These are phyloP conservation scores for Rhodamnia rubescens DNA, from an alignment of 345 rosid genomes.

Conservation along the genomic window DNA sequence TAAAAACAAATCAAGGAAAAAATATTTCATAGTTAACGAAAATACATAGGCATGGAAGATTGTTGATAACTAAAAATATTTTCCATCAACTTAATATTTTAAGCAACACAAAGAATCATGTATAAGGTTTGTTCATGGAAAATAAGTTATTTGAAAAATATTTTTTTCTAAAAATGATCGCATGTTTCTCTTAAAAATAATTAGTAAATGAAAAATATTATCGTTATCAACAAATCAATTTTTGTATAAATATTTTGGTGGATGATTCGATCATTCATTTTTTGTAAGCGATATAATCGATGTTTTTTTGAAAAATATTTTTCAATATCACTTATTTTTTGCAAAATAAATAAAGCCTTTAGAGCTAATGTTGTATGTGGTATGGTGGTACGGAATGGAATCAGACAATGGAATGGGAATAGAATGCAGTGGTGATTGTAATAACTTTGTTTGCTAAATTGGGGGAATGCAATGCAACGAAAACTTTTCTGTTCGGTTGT, in stretches of 20 bases:
- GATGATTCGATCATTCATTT: no score
- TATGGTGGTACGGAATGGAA: background rate
- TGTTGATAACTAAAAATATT: background rate
- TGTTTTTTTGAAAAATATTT: no score
- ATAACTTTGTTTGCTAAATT: background rate
- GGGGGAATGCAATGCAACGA: background rate
- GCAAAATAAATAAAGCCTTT: background rate
- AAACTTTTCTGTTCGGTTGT: background rate
- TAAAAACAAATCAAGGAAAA: background rate
- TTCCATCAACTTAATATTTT: background rate
- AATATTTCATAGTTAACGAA: fast-evolving
- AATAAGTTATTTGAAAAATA: no score
- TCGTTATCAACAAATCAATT: no score
- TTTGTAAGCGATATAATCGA: no score
- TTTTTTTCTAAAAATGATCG: no score
- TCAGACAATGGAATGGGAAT: background rate
- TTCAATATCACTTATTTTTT: background rate
- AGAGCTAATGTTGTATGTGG: background rate
- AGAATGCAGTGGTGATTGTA: background rate
- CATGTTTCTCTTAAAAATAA: no score
- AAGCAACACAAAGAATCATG: background rate
- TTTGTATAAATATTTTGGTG: no score
- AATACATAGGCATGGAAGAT: background rate
- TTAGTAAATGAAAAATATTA: no score
- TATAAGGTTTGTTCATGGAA: background rate